A percentile compares a stretch with the other conserved stretches of the same genome.
phyloP scores from a whole-genome alignment of 352 stramenopile genomes.

The Phytophthora rubi region DNA sequence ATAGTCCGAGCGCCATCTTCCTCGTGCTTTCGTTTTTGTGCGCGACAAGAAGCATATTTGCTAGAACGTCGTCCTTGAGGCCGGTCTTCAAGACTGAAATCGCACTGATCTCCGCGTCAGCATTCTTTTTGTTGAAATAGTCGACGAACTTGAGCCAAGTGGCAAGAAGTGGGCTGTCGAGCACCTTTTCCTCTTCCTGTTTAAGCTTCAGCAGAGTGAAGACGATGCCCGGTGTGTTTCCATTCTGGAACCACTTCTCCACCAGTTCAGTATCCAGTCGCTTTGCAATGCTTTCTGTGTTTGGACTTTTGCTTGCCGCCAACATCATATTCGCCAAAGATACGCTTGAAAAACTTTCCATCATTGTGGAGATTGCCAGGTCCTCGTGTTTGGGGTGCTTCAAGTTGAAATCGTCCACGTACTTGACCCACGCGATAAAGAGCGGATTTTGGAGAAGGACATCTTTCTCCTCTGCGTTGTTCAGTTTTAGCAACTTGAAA shows the following conservation, averaged over 20 bases:
- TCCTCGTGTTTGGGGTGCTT: neutral
- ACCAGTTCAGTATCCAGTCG: neutral
- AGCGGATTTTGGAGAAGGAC: neutral
- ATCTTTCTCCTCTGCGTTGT: neutral
- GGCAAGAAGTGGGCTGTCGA: neutral
- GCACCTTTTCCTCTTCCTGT: neutral
- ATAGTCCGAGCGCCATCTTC: neutral
- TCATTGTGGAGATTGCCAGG: neutral
- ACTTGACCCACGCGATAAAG: neutral
- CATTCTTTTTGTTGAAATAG: neutral
- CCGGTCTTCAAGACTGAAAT: neutral
- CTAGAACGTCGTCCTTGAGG: neutral
- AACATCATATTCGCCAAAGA: neutral
- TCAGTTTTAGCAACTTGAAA: neutral
- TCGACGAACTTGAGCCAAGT: neutral
- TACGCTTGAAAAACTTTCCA: neutral
- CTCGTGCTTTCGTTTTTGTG: neutral
- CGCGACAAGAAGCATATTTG: neutral
- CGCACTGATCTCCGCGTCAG: neutral
- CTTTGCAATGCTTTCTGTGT: neutral
- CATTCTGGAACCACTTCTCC: neutral
- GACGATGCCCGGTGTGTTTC: neutral
- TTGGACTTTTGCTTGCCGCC: neutral
- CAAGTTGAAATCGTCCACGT: neutral
- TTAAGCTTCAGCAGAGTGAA: neutral